Evolutionary conservation across 139 green algal species (phyloP).

Genomic region (Chlamydomonas applanata): DNA sequence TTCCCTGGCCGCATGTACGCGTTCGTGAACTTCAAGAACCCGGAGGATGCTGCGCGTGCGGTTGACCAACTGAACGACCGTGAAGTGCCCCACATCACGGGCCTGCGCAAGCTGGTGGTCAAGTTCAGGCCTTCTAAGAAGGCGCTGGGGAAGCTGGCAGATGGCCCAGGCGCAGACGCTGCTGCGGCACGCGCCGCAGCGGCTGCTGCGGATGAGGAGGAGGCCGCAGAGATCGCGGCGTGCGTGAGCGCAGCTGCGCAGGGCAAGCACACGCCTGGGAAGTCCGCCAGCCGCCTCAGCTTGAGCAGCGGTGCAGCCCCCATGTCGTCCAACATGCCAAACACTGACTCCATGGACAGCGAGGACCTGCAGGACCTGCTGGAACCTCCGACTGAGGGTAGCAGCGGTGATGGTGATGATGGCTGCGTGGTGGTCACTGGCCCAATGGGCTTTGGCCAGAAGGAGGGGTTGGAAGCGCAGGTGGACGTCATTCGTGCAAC

Average conservation of each 20-base stretch:
- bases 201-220: neutral
- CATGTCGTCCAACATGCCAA: too few relatives aligned
- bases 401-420: too few relatives aligned
- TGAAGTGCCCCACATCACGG: conserved; percentile 28
- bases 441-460: too few relatives aligned
- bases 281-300: conserved; percentile 3
- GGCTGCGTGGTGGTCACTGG: too few relatives aligned
- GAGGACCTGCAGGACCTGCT: too few relatives aligned
- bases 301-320: neutral
- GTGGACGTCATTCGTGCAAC: too few relatives aligned
- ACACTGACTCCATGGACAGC: too few relatives aligned
- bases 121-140: conserved; percentile 44
- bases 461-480: too few relatives aligned
- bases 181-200: conserved; percentile 6
- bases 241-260: too few relatives aligned
- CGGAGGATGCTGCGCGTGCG: conserved; percentile 53
- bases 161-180: conserved; percentile 3
- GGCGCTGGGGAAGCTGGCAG: conserved; percentile 5
- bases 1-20: conserved; percentile 78
- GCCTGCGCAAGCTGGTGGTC: conserved; percentile 32
- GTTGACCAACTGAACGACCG: conserved; percentile 40
- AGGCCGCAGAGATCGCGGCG: too few relatives aligned
- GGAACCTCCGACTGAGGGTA: too few relatives aligned
- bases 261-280: neutral
- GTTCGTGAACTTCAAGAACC: conserved; percentile 68